These are phyloP conservation scores for Solanum chacoense DNA, from an alignment of 305 asterid genomes.

Conservation along the genomic window DNA sequence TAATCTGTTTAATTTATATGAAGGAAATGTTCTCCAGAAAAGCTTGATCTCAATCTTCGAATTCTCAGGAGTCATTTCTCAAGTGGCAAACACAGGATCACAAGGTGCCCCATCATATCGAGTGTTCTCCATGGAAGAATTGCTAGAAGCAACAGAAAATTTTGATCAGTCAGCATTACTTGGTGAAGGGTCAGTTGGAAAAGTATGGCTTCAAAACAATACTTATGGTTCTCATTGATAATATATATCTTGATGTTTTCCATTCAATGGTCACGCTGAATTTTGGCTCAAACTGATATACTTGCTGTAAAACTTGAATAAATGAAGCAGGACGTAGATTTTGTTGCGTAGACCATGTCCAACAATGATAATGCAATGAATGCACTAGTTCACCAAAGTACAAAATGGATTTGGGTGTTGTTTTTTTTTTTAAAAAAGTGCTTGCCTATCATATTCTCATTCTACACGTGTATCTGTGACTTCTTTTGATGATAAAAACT, in stretches of 20 bases:
- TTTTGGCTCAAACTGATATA: background rate
- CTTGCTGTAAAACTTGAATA: background rate
- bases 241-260: background rate
- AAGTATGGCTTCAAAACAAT: slow-evolving; percentile 27
- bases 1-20: background rate
- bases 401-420: background rate
- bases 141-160: slow-evolving; percentile 60
- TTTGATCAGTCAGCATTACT: slow-evolving; percentile 56
- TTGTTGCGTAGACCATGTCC: background rate
- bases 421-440: background rate
- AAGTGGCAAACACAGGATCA: slow-evolving; percentile 53
- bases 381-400: background rate
- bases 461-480: background rate
- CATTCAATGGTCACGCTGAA: background rate
- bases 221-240: background rate
- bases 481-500: background rate
- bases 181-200: slow-evolving; percentile 83
- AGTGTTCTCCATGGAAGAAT: slow-evolving; percentile 54
- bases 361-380: background rate
- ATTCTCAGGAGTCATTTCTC: slow-evolving; percentile 65
- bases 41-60: background rate
- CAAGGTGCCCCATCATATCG: slow-evolving; percentile 42
- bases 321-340: background rate
- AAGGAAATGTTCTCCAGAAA: background rate
- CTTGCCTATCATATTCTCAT: background rate